Percentiles rank a stretch among this genome's conserved stretches.
Conservation (phyloP, 306 rosid species). For the Sphenostylis stenocarpa region DNA sequence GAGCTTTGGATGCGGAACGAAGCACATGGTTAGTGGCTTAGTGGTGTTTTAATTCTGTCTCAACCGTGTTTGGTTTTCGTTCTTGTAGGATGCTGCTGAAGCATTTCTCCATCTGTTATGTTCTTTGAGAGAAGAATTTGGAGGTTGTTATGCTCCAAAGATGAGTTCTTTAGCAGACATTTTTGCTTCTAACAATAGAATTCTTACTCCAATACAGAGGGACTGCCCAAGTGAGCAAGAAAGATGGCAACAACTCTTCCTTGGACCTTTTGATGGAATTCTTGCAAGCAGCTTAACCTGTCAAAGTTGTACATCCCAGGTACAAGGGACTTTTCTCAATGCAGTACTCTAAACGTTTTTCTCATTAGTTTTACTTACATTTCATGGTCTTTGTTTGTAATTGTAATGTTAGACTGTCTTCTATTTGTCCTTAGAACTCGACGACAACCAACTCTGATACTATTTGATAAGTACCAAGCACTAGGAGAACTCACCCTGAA, state of each 20-base stretch:
- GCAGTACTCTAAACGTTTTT: neutral
- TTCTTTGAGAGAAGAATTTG: constrained; percentile 79
- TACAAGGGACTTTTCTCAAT: constrained; percentile 34
- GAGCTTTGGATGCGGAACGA: neutral
- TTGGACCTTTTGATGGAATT: constrained; percentile 95
- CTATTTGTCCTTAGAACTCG: too few species aligned
- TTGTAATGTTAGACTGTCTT: too few species aligned
- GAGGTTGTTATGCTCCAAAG: constrained; percentile 62
- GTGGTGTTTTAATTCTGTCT: constrained; percentile 27
- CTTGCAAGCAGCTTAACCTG: constrained; percentile 86
- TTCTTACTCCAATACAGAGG: constrained; percentile 52
- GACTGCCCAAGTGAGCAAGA: constrained; percentile 57
- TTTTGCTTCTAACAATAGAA: constrained; percentile 61
- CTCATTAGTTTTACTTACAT: neutral
- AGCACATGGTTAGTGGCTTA: neutral
- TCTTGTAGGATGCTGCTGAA: constrained; percentile 90
- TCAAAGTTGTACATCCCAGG: constrained; percentile 87
- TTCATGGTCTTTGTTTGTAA: too few species aligned
- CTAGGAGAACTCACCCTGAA: too few species aligned
- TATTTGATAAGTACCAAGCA: too few species aligned
- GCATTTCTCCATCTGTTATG: constrained; percentile 82
- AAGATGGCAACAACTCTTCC: constrained; percentile 70
- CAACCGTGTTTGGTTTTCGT: constrained; percentile 17
- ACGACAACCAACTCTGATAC: too few species aligned
- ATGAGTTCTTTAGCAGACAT: constrained; percentile 61